phyloP scores from a whole-genome alignment of 305 asterid genomes.

The Solanum hybrid region DNA sequence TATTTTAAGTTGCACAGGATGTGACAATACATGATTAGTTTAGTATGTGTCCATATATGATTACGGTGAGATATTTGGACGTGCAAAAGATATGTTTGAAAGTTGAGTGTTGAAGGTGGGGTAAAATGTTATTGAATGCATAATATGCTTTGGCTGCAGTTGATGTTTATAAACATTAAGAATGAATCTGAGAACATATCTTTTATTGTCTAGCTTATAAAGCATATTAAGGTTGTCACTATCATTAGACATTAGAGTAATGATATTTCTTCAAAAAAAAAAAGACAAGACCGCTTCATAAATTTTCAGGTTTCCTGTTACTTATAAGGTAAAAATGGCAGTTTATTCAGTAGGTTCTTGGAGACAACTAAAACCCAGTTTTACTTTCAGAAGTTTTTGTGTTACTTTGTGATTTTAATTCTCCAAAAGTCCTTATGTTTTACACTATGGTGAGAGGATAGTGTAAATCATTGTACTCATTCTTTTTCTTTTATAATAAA shows the following conservation, averaged over 20 bases:
- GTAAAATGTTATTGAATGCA: not conserved
- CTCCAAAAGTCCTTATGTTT: not conserved
- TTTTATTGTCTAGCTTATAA: not conserved
- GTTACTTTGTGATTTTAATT: not conserved
- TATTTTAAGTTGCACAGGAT: not conserved
- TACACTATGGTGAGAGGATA: not conserved
- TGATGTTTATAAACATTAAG: not conserved
- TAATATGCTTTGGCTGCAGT: not conserved
- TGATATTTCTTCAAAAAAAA: not conserved
- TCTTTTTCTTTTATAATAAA: not conserved
- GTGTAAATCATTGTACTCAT: not conserved
- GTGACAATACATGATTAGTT: not conserved
- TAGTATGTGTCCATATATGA: not conserved
- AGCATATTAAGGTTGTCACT: not conserved
- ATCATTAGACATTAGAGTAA: not conserved
- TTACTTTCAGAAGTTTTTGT: not conserved
- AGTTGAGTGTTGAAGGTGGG: not conserved
- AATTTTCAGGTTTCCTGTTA: not conserved
- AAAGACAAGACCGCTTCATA: not conserved
- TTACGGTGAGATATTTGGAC: not conserved
- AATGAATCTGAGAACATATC: not conserved
- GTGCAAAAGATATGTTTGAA: not conserved
- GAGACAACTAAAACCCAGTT: not conserved
- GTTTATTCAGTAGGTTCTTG: not conserved
- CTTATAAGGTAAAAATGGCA: not conserved